Percentiles rank a stretch among this genome's conserved stretches.
These are phyloP conservation scores for Plasmodium fragile DNA, from an alignment of 169 alveolate species.

Conservation along the genomic window DNA sequence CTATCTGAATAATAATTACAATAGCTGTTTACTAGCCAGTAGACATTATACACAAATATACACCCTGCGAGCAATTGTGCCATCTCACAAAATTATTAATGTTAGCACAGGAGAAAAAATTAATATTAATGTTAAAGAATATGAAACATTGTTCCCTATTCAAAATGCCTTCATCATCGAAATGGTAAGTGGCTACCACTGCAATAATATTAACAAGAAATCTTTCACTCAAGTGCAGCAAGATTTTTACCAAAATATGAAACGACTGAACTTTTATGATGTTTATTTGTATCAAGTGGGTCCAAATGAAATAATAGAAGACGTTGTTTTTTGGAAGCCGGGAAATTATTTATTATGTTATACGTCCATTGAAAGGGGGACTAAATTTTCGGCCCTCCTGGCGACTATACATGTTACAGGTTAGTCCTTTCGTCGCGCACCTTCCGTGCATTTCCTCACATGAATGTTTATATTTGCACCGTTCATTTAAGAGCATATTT, in stretches of 20 bases:
- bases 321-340: slow-evolving; percentile 31
- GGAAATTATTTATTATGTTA: slow-evolving; percentile 60
- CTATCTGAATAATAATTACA: slow-evolving; percentile 18
- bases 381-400: slow-evolving; percentile 25
- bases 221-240: slow-evolving; percentile 52
- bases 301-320: slow-evolving; percentile 18
- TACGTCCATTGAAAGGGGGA: slow-evolving; percentile 34
- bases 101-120: slow-evolving; percentile 31
- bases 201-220: slow-evolving; percentile 42
- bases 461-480: not conserved
- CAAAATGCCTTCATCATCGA: slow-evolving; percentile 62
- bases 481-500: not conserved
- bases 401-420: slow-evolving; percentile 38
- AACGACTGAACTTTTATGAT: slow-evolving; percentile 31
- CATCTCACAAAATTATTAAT: not conserved
- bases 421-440: not conserved
- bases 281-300: slow-evolving; percentile 29
- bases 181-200: slow-evolving; percentile 15
- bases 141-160: slow-evolving; percentile 46
- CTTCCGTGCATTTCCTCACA: not conserved
- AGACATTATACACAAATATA: slow-evolving; percentile 33
- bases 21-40: slow-evolving; percentile 19
- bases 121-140: not conserved
- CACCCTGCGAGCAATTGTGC: slow-evolving; percentile 45
- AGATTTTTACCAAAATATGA: slow-evolving; percentile 38